A percentile compares a stretch with the other conserved stretches of the same genome.
Evolutionary conservation across 164 flowering plant species (phyloP).

Genomic region (Chloranthus sessilifolius): DNA sequence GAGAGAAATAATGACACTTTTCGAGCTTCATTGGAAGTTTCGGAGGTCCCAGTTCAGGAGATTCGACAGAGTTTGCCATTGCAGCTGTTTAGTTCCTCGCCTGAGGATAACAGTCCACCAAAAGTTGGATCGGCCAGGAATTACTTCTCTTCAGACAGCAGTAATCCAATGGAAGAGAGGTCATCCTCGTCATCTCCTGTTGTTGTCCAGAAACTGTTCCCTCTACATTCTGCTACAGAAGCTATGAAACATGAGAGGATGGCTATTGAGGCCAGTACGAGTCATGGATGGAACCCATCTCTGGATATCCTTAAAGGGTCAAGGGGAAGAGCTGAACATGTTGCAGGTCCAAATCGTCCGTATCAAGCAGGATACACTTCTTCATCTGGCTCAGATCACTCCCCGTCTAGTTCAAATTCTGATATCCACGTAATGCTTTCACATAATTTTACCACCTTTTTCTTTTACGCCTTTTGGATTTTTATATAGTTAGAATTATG

Average conservation of each 20-base stretch:
- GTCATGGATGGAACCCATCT: conserved; percentile 36
- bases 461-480: not conserved
- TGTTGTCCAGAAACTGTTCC: conserved; percentile 60
- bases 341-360: conserved; percentile 40
- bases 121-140: conserved; percentile 49
- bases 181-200: conserved; percentile 83
- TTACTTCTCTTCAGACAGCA: conserved; percentile 82
- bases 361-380: conserved; percentile 63
- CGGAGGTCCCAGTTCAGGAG: conserved; percentile 46
- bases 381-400: conserved; percentile 81
- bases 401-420: conserved; percentile 75
- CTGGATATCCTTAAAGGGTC: conserved; percentile 54
- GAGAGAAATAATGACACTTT: conserved; percentile 52
- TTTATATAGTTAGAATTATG: too few species aligned
- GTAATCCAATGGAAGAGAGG: conserved; percentile 67
- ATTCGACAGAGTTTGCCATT: conserved; percentile 42
- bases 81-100: conserved; percentile 67
- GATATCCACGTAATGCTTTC: conserved; percentile 57
- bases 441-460: not conserved
- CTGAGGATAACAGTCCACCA: conserved; percentile 57
- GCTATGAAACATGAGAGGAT: conserved; percentile 31
- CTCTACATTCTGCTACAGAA: conserved; percentile 46
- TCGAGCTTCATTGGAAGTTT: conserved; percentile 52
- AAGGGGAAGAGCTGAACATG: conserved; percentile 31
- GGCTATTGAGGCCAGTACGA: conserved; percentile 29